Conservation (phyloP, 192 early-diverging fungal species). For the Chytriomyces confervae region DNA sequence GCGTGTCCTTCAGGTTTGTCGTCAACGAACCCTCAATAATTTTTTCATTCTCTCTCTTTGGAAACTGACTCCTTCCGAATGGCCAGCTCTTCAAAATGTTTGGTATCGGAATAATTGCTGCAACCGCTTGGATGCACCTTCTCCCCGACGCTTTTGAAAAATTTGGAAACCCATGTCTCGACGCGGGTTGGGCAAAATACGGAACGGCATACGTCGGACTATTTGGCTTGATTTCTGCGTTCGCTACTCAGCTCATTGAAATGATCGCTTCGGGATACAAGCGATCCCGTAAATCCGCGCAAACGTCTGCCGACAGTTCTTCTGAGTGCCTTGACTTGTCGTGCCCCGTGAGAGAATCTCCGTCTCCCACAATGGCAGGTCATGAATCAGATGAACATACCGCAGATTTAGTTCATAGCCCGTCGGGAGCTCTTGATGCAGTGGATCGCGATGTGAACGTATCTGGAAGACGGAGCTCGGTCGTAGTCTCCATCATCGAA, state of each 20-base stretch:
- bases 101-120: conserved; percentile 55
- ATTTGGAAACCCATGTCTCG: conserved; percentile 28
- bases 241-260: conserved; percentile 41
- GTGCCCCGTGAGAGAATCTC: background rate
- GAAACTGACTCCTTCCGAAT: too few relatives aligned
- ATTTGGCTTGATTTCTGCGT: conserved; percentile 48
- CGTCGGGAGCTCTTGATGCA: background rate
- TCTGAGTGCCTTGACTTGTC: background rate
- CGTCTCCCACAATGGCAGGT: background rate
- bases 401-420: background rate
- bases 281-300: background rate
- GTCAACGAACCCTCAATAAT: too few relatives aligned
- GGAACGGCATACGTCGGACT: conserved; percentile 38
- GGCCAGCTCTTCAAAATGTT: conserved; percentile 56
- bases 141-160: conserved; percentile 40
- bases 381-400: background rate
- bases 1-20: background rate
- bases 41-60: too few relatives aligned
- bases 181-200: conserved; percentile 6
- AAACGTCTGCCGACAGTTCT: background rate
- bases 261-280: conserved; percentile 16
- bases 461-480: background rate
- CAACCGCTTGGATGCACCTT: conserved; percentile 56
- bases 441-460: too few relatives aligned
- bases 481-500: background rate